These are phyloP conservation scores for Ochetophila trinervis DNA, from an alignment of 306 rosid species.

Conservation along the genomic window DNA sequence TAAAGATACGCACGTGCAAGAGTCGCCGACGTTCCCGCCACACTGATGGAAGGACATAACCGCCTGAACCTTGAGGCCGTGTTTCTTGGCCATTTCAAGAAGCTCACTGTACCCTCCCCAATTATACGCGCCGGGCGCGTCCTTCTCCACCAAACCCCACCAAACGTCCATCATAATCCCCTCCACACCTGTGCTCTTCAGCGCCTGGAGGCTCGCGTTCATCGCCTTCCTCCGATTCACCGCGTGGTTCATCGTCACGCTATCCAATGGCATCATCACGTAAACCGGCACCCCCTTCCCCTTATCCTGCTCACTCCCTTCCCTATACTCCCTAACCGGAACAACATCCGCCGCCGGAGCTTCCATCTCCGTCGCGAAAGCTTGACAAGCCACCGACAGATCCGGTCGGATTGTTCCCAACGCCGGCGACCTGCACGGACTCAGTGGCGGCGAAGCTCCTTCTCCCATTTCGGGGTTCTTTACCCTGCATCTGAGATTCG, in stretches of 20 bases:
- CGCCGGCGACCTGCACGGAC: conserved; percentile 38
- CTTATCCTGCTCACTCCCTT: conserved; percentile 9
- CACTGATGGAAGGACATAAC: conserved; percentile 97
- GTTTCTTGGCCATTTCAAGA: conserved; percentile 85
- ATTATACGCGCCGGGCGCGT: conserved; percentile 62
- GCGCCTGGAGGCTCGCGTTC: conserved; percentile 77
- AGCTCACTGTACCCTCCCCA: conserved; percentile 90
- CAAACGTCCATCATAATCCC: conserved; percentile 98
- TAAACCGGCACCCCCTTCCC: conserved; percentile 74
- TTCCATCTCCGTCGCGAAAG: conserved; percentile 47
- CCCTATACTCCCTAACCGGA: conserved; percentile 30
- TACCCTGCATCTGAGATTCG: conserved; percentile 35
- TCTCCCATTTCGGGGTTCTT: conserved; percentile 31
- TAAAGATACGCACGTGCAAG: conserved; percentile 60
- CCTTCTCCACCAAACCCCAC: conserved; percentile 99
- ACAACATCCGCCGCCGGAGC: background rate
- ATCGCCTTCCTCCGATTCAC: conserved; percentile 80
- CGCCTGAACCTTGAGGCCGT: conserved; percentile 91
- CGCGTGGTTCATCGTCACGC: conserved; percentile 73
- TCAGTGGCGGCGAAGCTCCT: conserved; percentile 37
- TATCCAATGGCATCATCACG: conserved; percentile 97
- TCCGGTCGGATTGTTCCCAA: conserved; percentile 44
- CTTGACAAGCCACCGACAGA: conserved; percentile 66
- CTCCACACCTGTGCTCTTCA: conserved; percentile 93
- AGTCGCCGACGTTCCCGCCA: conserved; percentile 98